A percentile compares a stretch with the other conserved stretches of the same genome.
These are phyloP conservation scores for Helichrysum umbraculigerum DNA, from an alignment of 129 eudicot species.

Conservation along the genomic window DNA sequence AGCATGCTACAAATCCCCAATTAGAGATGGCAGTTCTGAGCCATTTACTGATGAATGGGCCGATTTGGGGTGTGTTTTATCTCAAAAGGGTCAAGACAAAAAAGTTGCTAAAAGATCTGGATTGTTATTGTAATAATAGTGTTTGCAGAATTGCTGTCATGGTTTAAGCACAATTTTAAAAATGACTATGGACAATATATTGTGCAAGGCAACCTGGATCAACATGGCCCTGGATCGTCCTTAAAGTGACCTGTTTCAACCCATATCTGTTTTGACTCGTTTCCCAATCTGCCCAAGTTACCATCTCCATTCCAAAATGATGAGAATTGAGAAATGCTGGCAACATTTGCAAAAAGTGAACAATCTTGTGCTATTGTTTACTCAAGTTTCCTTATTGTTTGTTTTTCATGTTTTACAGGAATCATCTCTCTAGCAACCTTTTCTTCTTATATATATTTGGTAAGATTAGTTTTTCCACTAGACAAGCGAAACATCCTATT, in stretches of 20 bases:
- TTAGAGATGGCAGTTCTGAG: neutral
- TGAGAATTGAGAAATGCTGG: neutral
- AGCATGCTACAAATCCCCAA: neutral
- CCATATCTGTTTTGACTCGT: no score
- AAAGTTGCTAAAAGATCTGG: neutral
- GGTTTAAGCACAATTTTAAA: neutral
- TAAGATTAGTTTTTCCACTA: conserved; percentile 37
- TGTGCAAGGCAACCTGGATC: no score
- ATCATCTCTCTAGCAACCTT: conserved; percentile 96
- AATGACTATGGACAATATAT: neutral
- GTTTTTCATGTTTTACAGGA: conserved; percentile 51
- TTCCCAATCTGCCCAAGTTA: no score
- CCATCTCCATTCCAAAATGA: no score
- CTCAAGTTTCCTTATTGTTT: neutral
- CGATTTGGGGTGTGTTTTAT: neutral
- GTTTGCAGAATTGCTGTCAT: neutral
- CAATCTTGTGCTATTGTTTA: neutral
- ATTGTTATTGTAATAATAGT: neutral
- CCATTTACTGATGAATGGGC: neutral
- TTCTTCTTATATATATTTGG: conserved; percentile 96
- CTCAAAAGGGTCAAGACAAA: neutral
- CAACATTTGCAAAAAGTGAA: neutral
- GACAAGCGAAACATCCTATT: neutral
- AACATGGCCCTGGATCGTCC: no score
- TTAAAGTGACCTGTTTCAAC: no score